Evolutionary conservation across 73 alveolate species (phyloP).

Genomic region (Paramecium biaurelia): DNA sequence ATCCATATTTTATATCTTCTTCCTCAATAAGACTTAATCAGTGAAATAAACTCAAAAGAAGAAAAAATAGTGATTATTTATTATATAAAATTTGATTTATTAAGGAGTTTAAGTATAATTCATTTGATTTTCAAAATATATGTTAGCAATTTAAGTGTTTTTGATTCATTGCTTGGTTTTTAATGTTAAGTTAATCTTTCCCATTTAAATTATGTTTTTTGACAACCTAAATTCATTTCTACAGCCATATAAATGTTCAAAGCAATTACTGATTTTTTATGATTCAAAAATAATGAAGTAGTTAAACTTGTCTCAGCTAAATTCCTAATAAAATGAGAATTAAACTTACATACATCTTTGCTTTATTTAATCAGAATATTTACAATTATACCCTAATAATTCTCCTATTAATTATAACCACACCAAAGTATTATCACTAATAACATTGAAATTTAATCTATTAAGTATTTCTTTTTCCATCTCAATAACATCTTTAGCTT

Average conservation of each 20-base stretch:
- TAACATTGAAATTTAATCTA: not conserved
- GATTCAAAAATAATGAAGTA: not conserved
- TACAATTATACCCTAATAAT: not conserved
- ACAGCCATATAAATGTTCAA: not conserved
- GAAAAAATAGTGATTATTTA: not conserved
- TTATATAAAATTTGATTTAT: not conserved
- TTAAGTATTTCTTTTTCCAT: slow-evolving; percentile 3
- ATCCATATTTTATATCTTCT: not conserved
- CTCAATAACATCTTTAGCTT: not conserved
- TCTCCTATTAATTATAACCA: not conserved
- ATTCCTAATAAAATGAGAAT: not conserved
- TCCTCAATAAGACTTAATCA: not conserved
- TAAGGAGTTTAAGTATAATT: not conserved
- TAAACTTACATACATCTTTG: not conserved
- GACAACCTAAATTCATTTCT: not conserved
- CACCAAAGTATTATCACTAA: slow-evolving; percentile 4
- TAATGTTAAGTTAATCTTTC: not conserved
- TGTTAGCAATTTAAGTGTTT: not conserved
- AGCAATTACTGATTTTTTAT: not conserved
- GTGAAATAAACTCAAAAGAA: not conserved
- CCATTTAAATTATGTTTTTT: not conserved
- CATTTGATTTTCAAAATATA: not conserved
- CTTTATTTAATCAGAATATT: not conserved
- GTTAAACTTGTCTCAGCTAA: not conserved
- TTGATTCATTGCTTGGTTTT: not conserved